phyloP scores from a whole-genome alignment of 768 basidiomycete species.

The Termitomyces sp. region DNA sequence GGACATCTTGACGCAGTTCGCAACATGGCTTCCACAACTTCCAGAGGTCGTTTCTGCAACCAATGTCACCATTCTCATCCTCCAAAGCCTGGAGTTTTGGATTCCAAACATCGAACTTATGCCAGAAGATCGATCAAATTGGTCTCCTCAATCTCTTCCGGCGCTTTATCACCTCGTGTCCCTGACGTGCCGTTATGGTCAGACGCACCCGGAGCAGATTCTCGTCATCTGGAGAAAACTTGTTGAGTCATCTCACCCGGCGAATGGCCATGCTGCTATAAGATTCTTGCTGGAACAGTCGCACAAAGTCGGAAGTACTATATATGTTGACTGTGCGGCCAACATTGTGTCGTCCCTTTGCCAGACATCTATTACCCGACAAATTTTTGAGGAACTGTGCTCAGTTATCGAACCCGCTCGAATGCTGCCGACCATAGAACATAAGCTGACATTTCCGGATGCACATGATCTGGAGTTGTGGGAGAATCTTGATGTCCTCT shows the following conservation, averaged over 20 bases:
- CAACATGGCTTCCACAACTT: slow-evolving; percentile 66
- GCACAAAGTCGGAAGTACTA: slow-evolving; percentile 71
- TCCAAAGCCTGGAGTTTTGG: slow-evolving; percentile 85
- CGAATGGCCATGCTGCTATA: slow-evolving; percentile 74
- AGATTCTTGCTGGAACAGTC: slow-evolving; percentile 87
- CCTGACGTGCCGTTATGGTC: slow-evolving; percentile 72
- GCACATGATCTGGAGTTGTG: slow-evolving; percentile 69
- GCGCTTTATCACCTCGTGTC: slow-evolving; percentile 78
- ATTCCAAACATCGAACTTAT: slow-evolving; percentile 69
- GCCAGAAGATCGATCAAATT: slow-evolving; percentile 47
- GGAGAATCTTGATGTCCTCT: slow-evolving; percentile 75
- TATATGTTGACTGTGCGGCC: slow-evolving; percentile 74
- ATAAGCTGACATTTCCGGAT: slow-evolving; percentile 57
- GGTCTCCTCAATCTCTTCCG: slow-evolving; percentile 54
- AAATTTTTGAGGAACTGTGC: slow-evolving; percentile 81
- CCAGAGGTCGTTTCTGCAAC: slow-evolving; percentile 42
- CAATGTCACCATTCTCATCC: slow-evolving; percentile 47
- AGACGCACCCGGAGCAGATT: slow-evolving; percentile 76
- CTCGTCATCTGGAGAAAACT: slow-evolving; percentile 74
- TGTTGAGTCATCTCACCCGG: slow-evolving; percentile 63
- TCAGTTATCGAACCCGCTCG: slow-evolving; percentile 77
- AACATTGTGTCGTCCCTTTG: slow-evolving; percentile 83
- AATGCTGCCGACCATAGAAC: slow-evolving; percentile 76
- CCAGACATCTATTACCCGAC: slow-evolving; percentile 63
- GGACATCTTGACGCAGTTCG: slow-evolving; percentile 64